These are phyloP conservation scores for Fonsecaea monophora DNA, from an alignment of 2,329 filamentous ascomycete species.

Conservation along the genomic window DNA sequence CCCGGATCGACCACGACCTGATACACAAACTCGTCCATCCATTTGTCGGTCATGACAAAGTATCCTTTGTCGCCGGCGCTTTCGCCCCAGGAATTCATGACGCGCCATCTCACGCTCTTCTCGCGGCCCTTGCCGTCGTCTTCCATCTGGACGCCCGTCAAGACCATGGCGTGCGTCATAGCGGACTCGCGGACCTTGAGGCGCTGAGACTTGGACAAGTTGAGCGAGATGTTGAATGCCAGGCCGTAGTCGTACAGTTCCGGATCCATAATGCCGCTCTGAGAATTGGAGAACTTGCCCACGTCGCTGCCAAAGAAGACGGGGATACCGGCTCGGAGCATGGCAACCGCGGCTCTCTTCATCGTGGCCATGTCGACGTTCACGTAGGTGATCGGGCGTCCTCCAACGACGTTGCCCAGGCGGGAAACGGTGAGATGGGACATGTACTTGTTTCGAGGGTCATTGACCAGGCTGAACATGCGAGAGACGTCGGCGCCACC, in stretches of 20 bases:
- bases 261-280: conserved; percentile 79
- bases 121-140: conserved; percentile 57
- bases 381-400: conserved; percentile 77
- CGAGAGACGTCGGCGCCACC: conserved; percentile 66
- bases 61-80: conserved; percentile 76
- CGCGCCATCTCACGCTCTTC: conserved; percentile 76
- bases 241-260: conserved; percentile 78
- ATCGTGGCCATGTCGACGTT: conserved; percentile 78
- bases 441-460: conserved; percentile 78
- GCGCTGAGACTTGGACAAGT: conserved; percentile 76
- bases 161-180: conserved; percentile 93
- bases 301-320: conserved; percentile 92
- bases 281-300: conserved; percentile 75
- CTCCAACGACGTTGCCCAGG: conserved; percentile 81
- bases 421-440: conserved; percentile 76
- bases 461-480: conserved; percentile 83
- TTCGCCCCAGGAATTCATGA: conserved; percentile 85
- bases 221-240: conserved; percentile 78
- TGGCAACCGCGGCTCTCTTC: conserved; percentile 75
- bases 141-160: conserved; percentile 83
- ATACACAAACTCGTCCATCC: conserved; percentile 83
- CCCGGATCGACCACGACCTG: conserved; percentile 82
- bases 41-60: conserved; percentile 85
- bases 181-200: conserved; percentile 75
- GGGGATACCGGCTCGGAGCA: conserved; percentile 78